Evolutionary conservation across 2,329 filamentous ascomycete species (phyloP).

Genomic region (Fusarium sp.): DNA sequence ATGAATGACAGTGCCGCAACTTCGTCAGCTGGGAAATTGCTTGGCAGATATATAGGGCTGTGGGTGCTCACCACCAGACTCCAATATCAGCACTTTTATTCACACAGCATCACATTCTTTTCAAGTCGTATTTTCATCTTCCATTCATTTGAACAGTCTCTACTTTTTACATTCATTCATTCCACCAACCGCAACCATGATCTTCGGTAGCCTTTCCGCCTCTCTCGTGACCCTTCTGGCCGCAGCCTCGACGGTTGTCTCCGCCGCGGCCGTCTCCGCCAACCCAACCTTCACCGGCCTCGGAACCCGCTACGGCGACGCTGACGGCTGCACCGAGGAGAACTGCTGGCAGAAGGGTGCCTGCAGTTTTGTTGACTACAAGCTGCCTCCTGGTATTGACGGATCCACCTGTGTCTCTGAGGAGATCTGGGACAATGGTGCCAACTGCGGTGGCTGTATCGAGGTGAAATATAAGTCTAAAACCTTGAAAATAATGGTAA

Average conservation of each 20-base stretch:
- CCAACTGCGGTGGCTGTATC: slow-evolving; percentile 24
- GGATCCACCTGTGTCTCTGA: slow-evolving; percentile 21
- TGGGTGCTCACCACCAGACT: neutral
- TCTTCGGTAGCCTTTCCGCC: slow-evolving; percentile 12
- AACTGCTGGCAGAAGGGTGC: slow-evolving; percentile 24
- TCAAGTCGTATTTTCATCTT: neutral
- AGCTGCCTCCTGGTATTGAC: slow-evolving; percentile 18
- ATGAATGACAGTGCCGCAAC: slow-evolving; percentile 2
- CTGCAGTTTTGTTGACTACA: slow-evolving; percentile 22
- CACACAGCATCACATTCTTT: slow-evolving; percentile 21
- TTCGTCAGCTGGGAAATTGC: slow-evolving; percentile 7
- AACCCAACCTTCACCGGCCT: slow-evolving; percentile 5
- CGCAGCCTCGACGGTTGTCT: slow-evolving; percentile 18
- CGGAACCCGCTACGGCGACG: slow-evolving; percentile 17
- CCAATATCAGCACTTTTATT: neutral
- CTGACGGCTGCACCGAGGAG: slow-evolving; percentile 21
- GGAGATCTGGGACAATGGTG: slow-evolving; percentile 21
- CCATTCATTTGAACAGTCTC: neutral
- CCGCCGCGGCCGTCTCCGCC: slow-evolving; percentile 4
- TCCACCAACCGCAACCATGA: neutral
- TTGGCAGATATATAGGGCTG: neutral
- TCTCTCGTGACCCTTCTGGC: slow-evolving; percentile 18
- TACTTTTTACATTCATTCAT: no score
- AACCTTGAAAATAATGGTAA: slow-evolving; percentile 21
- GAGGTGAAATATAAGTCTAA: slow-evolving; percentile 14